Conservation (phyloP, 768 basidiomycete species). For the Leccinum arenicola region DNA sequence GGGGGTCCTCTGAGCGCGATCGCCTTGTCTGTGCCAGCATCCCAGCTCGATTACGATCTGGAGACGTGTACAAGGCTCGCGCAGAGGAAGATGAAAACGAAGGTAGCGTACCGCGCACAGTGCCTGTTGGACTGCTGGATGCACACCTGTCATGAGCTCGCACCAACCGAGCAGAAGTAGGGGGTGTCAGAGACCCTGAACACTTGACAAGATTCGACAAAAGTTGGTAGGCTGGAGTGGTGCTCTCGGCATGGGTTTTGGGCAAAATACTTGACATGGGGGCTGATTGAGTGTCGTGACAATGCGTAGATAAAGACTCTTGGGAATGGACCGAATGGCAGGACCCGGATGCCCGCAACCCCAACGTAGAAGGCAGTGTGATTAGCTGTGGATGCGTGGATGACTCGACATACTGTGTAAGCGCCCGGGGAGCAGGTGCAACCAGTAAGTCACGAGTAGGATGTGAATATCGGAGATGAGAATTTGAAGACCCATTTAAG, state of each 20-base stretch:
- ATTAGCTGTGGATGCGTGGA: slow-evolving; percentile 52
- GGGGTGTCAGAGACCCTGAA: slow-evolving; percentile 28
- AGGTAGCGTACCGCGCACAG: slow-evolving; percentile 19
- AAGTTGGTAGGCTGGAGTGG: slow-evolving; percentile 60
- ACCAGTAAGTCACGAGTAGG: slow-evolving; percentile 55
- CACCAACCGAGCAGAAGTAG: slow-evolving; percentile 29
- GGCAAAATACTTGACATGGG: slow-evolving; percentile 23
- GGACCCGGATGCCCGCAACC: slow-evolving; percentile 45
- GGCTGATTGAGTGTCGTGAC: slow-evolving; percentile 1
- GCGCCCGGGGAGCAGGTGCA: slow-evolving; percentile 67
- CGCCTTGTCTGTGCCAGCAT: slow-evolving; percentile 9
- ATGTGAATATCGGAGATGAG: slow-evolving; percentile 49
- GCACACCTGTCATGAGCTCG: slow-evolving; percentile 32
- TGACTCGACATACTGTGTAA: slow-evolving; percentile 72
- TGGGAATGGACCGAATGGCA: slow-evolving; percentile 20
- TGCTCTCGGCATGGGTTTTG: slow-evolving; percentile 38
- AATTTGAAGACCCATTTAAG: slow-evolving; percentile 27
- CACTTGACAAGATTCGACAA: slow-evolving; percentile 54
- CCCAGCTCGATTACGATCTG: slow-evolving; percentile 13
- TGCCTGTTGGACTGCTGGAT: slow-evolving; percentile 32
- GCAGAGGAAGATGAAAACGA: slow-evolving; percentile 15
- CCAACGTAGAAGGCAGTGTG: slow-evolving; percentile 67
- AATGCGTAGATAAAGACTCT: neutral
- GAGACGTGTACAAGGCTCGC: slow-evolving; percentile 9
- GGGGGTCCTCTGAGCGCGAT: slow-evolving; percentile 33